A percentile compares a stretch with the other conserved stretches of the same genome.
These are phyloP conservation scores for Pyrenophora graminea DNA, from an alignment of 2,329 filamentous ascomycete genomes.

Conservation along the genomic window DNA sequence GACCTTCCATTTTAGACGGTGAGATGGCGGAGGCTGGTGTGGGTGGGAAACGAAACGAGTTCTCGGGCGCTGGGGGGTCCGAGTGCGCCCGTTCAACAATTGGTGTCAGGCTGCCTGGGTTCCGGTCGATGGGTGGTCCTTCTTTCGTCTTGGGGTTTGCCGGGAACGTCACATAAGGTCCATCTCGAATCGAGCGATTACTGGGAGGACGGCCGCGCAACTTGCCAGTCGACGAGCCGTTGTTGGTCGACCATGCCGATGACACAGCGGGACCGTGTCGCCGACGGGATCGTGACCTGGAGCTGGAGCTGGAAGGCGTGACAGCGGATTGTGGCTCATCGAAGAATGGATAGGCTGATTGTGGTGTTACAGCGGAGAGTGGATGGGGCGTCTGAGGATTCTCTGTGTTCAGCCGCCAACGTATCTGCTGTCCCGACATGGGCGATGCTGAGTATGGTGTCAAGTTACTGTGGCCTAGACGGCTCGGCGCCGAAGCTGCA, in stretches of 20 bases:
- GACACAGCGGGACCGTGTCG: constrained; percentile 86
- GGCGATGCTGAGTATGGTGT: constrained; percentile 51
- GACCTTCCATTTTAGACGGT: constrained; percentile 30
- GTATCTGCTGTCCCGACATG: constrained; percentile 48
- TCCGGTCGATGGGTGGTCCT: constrained; percentile 53
- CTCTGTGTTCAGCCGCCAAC: constrained; percentile 59
- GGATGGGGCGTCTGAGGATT: constrained; percentile 72
- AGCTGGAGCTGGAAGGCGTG: constrained; percentile 60
- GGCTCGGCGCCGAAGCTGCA: constrained; percentile 40
- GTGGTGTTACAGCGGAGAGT: constrained; percentile 76
- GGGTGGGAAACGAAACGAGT: constrained; percentile 46
- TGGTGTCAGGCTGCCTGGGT: constrained; percentile 49
- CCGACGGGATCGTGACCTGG: constrained; percentile 58
- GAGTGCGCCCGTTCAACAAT: constrained; percentile 51
- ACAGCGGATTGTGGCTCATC: constrained; percentile 73
- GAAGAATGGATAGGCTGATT: constrained; percentile 54
- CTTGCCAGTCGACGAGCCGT: constrained; percentile 67
- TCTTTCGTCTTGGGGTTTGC: constrained; percentile 60
- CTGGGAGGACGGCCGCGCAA: constrained; percentile 79
- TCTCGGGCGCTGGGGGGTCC: constrained; percentile 43
- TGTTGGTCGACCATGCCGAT: constrained; percentile 80
- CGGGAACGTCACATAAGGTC: constrained; percentile 71
- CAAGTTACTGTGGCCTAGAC: constrained; percentile 39
- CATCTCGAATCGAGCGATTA: constrained; percentile 67
- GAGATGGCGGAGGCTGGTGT: constrained; percentile 46